These are phyloP conservation scores for Triangularia verruculosa DNA, from an alignment of 2,329 filamentous ascomycete species.

Conservation along the genomic window DNA sequence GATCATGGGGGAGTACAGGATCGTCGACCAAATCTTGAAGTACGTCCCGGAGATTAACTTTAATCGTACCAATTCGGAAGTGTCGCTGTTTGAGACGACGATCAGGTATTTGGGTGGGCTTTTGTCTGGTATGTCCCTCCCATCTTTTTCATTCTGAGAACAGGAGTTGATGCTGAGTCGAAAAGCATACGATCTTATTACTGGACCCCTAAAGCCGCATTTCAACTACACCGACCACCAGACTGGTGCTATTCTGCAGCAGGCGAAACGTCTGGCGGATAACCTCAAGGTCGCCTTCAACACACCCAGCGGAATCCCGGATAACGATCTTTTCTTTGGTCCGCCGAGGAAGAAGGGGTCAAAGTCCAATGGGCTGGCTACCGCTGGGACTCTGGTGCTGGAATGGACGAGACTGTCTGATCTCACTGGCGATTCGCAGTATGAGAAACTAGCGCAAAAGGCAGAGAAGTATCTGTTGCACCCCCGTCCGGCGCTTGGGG, in stretches of 20 bases:
- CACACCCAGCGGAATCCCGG: slow-evolving; percentile 71
- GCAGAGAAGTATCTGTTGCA: slow-evolving; percentile 68
- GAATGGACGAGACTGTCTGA: slow-evolving; percentile 84
- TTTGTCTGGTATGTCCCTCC: slow-evolving; percentile 56
- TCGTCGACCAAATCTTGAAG: slow-evolving; percentile 68
- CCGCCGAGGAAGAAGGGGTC: slow-evolving; percentile 49
- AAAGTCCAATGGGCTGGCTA: slow-evolving; percentile 68
- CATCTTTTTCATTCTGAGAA: not conserved
- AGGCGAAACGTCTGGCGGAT: slow-evolving; percentile 68
- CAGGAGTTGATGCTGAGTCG: not conserved
- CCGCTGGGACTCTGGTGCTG: slow-evolving; percentile 72
- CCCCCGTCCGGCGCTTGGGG: slow-evolving; percentile 58
- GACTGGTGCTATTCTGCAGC: slow-evolving; percentile 60
- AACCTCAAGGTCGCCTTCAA: slow-evolving; percentile 75
- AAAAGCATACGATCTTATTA: slow-evolving; percentile 67
- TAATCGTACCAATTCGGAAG: slow-evolving; percentile 52
- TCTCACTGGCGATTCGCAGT: slow-evolving; percentile 64
- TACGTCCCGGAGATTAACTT: slow-evolving; percentile 72
- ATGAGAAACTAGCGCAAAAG: slow-evolving; percentile 63
- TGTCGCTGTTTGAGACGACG: slow-evolving; percentile 86
- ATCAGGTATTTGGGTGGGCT: slow-evolving; percentile 84
- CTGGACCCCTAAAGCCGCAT: slow-evolving; percentile 59
- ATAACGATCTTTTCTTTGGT: slow-evolving; percentile 63
- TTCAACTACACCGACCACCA: slow-evolving; percentile 41
- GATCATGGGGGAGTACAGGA: slow-evolving; percentile 66